Base-by-base conservation (phyloP, 345 rosid species). In the Clausena lansium region DNA sequence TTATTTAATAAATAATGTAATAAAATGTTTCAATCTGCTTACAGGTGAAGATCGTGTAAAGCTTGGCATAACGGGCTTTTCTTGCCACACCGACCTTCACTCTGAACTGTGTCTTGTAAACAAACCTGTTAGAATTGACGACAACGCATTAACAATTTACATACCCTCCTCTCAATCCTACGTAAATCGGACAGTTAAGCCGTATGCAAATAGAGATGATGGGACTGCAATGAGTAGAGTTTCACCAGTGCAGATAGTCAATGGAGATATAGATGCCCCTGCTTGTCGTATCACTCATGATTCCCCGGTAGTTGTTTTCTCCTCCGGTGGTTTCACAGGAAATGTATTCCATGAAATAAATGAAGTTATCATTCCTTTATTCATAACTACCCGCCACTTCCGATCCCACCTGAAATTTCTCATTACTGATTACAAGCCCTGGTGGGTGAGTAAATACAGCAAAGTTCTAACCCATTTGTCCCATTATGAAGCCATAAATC, bases 271-370 rank as follows among this genome's bases (percentile, higher is more conserved):
- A 25, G 25, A 50, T 24, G 25, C 60, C 7, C 86, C 81, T 19
- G 60, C 79, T n/a, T 85, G 88, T 50, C 19, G 22, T 27, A 52
- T 70, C 61, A 82, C 64, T 2, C 82, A 83, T 38, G 52, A 86
- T 36, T 68, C 63, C 38, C 79, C 84, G 0, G 86, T 85, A 2
- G 77, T 86, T 20, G 70, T 86, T 28, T 86, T 86, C 87, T 88
- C 85, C 24, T 50, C 84, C 2, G 81, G 73, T 9, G 86, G 85
- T 39, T 86, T 83, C 70, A 57, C 81, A 0, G 86, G 86, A 17
- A 88, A 86, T 71, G 24, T 59, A 9, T 88, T 81, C 82, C 91
- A 86, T 55, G 87, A 85, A 67, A 76, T 83, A 60, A 83, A 79
- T 60, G 88, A 88, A 60, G 57, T 87, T 27, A 73, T 86, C 24